Evolutionary conservation across 805 yeast species (phyloP), one percentile per base, ranked within the genome.

Genomic region (Starmerella stellata): DNA sequence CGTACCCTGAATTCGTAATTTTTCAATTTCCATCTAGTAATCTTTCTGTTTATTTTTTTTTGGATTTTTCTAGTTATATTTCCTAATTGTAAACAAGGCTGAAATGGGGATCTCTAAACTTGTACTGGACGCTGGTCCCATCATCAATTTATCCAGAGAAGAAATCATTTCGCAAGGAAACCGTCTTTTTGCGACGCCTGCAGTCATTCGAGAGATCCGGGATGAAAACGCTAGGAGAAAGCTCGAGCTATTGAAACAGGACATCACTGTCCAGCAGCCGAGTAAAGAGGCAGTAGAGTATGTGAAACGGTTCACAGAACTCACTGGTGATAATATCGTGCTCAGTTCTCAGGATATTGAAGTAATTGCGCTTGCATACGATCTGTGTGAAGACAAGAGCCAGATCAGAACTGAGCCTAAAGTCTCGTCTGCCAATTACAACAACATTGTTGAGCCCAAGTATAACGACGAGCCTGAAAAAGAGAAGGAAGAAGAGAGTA

Each of bases 51-150:
- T n/a, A n/a, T n/a, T n/a, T n/a, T n/a, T n/a, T n/a, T n/a, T n/a
- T n/a, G n/a, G n/a, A n/a, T n/a, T n/a, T n/a, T n/a, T n/a, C n/a
- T n/a, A n/a, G n/a, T n/a, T n/a, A n/a, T n/a, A n/a, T n/a, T n/a
- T n/a, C n/a, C n/a, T n/a, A n/a, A n/a, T n/a, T n/a, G n/a, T n/a
- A n/a, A n/a, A n/a, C n/a, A n/a, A n/a, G n/a, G n/a, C n/a, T n/a
- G n/a, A 23, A 32, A 32, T 32, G 35, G 35, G 35, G 7, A 48
- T 52, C 67, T 41, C 68, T 44, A 63, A 74, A 1, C 63, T 92
- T 40, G 79, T 81, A 25, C 66, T 90, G 47, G 98, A 90, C 68
- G 96, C 98, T 3, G 90, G 94, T 37, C 98, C 98, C 4, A 62
- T 90, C 48, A 78, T 90, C 49, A 78, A 93, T 2, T 92, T 81